A percentile compares a stretch with the other conserved stretches of the same genome.
Conservation (phyloP, 1,284 basidiomycete genomes). For the Apiotrichum brassicae region DNA sequence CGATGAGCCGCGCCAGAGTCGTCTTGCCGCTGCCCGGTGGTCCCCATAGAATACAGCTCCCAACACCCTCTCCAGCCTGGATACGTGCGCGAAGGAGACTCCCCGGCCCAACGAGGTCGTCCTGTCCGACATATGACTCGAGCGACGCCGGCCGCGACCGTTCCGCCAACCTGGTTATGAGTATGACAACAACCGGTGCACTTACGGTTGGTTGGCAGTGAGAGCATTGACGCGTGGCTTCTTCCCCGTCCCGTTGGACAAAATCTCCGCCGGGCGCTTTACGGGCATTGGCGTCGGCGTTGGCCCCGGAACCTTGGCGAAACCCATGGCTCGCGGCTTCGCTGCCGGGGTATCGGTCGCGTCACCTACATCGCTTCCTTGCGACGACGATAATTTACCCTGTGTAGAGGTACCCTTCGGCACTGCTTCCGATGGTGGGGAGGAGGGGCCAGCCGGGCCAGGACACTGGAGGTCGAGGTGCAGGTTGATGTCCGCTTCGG, state of each 20-base stretch:
- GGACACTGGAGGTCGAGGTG: constrained; percentile 45
- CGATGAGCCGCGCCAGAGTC: constrained; percentile 42
- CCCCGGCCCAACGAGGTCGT: constrained; percentile 40
- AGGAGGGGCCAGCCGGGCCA: constrained; percentile 15
- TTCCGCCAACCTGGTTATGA: constrained; percentile 37
- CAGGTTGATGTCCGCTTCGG: constrained; percentile 40
- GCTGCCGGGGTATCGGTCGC: constrained; percentile 10
- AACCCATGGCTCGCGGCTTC: background rate
- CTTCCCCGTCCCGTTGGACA: constrained; percentile 20
- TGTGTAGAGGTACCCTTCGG: background rate
- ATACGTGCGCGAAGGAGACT: constrained; percentile 40
- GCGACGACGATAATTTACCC: background rate
- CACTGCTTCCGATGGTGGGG: background rate
- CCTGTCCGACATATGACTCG: constrained; percentile 37
- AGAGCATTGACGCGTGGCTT: constrained; percentile 33
- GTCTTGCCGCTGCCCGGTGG: constrained; percentile 47
- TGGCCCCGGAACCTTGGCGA: background rate
- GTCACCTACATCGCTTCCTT: background rate
- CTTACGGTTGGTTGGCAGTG: constrained; percentile 42
- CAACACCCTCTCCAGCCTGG: constrained; percentile 37
- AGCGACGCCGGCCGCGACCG: constrained; percentile 37
- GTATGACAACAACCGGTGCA: background rate
- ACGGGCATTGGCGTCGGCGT: too few species aligned
- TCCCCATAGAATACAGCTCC: constrained; percentile 46
- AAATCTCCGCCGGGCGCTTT: background rate